phyloP scores from a whole-genome alignment of 306 rosid genomes.

The Citrullus colocynthis region DNA sequence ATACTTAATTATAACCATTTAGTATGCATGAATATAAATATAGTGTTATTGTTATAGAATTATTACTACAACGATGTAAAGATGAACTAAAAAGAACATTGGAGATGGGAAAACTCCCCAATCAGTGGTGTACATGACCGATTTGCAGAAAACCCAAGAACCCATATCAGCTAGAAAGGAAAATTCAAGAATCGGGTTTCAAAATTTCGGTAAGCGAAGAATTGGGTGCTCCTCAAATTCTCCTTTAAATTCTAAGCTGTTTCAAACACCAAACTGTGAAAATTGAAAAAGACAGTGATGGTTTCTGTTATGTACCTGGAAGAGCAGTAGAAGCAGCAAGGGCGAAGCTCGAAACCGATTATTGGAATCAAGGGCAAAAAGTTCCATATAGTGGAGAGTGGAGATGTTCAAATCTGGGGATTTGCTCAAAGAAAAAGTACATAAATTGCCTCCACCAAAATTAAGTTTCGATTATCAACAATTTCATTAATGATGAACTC shows the following conservation, averaged over 20 bases:
- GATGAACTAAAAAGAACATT: background rate
- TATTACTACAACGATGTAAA: too few relatives aligned
- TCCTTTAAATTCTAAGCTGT: background rate
- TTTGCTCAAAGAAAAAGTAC: too few relatives aligned
- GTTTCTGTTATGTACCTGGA: conserved; percentile 14
- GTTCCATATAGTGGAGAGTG: background rate
- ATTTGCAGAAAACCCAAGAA: background rate
- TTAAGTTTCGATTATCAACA: too few relatives aligned
- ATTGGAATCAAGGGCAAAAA: background rate
- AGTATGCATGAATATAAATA: too few relatives aligned
- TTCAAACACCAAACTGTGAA: background rate
- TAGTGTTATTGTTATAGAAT: too few relatives aligned
- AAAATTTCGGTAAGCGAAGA: background rate
- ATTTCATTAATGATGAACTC: too few relatives aligned
- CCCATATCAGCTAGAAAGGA: background rate
- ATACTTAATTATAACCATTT: too few relatives aligned
- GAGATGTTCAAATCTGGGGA: too few relatives aligned
- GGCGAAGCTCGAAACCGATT: conserved; percentile 2
- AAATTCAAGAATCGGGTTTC: background rate
- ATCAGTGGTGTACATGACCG: background rate
- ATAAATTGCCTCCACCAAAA: too few relatives aligned
- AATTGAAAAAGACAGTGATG: background rate
- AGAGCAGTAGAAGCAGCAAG: conserved; percentile 14
- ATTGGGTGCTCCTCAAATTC: background rate
- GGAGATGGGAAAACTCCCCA: background rate